Evolutionary conservation across 1,284 basidiomycete genomes (phyloP).

Genomic region (Cutaneotrichosporon spelunceum): DNA sequence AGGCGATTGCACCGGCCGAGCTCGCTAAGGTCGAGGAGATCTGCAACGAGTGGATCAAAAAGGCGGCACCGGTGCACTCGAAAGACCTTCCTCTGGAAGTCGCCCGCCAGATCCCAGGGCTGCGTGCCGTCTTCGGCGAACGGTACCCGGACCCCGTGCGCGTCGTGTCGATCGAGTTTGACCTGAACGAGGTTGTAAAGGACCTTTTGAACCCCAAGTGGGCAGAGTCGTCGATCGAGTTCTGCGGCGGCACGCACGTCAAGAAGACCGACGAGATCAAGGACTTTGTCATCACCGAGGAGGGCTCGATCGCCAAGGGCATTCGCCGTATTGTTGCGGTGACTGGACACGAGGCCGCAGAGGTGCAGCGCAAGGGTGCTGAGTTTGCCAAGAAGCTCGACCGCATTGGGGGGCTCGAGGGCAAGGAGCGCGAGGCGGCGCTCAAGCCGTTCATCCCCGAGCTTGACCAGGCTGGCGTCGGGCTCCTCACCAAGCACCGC

Average conservation of each 20-base stretch:
- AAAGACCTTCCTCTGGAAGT: conserved; percentile 79
- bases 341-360: conserved; percentile 87
- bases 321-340: conserved; percentile 92
- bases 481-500: conserved; percentile 74
- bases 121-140: conserved; percentile 97
- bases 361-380: conserved; percentile 69
- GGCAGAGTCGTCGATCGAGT: conserved; percentile 86
- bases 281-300: conserved; percentile 89
- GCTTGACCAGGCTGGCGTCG: conserved; percentile 85
- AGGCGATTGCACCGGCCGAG: conserved; percentile 71
- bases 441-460: conserved; percentile 83
- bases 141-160: conserved; percentile 96
- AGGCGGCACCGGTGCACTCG: conserved; percentile 81
- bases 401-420: conserved; percentile 62
- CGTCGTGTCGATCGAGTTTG: conserved; percentile 84
- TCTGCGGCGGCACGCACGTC: conserved; percentile 99
- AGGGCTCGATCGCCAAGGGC: conserved; percentile 96
- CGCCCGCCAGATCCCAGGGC: conserved; percentile 83
- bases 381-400: conserved; percentile 65
- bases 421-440: conserved; percentile 77
- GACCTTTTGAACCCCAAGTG: conserved; percentile 88
- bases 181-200: conserved; percentile 77
- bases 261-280: conserved; percentile 93
- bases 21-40: conserved; percentile 78
- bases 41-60: conserved; percentile 83